Evolutionary conservation across 2,329 filamentous ascomycete species (phyloP), one percentile per base, ranked within the genome.

Genomic region (Camillea tinctor): DNA sequence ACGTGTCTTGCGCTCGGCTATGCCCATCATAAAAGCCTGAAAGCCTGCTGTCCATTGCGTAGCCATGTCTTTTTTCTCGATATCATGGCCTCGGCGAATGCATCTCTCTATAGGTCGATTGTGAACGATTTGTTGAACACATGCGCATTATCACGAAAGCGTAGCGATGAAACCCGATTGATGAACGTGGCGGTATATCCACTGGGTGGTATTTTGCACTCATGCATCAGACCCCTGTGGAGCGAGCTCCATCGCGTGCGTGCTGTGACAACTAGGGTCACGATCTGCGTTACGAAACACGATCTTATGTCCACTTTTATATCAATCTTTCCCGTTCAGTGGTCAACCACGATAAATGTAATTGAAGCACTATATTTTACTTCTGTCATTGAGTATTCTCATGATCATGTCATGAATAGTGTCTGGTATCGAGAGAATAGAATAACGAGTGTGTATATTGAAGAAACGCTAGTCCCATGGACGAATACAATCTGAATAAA

Each of bases 1-100:
- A 21, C 15, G 52, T 51, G 17, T 44, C 17, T n/a, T 44, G 13
- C 36, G 36, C 36, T 11, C 36, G 13, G 36, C 11, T n/a, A 44
- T 13, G 6, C n/a, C 36, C 36, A n/a, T 44, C 17, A 44, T 44
- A 6, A 56, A 52, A 52, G 57, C 57, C 44, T 58, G 54, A 50
- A 60, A 62, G 52, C 60, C 58, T 48, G 60, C 55, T 4, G 26
- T 54, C 53, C 48, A 52, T 30, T 53, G 50, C 13, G 53, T n/a
- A 52, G 57, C 48, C 62, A 61, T 64, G 36, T 6, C 36, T 11
- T 44, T 4, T 6, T 44, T n/a, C 36, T 13, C 7, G 8, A 30
- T 30, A 30, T 30, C 26, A 7, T 30, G 7, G 13, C 26, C 26
- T 30, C 13, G 26, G 6, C 13, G 2, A 2, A 7, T 30, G 24